A percentile compares a stretch with the other conserved stretches of the same genome.
Conservation (phyloP, 306 rosid genomes). For the Vicia sativa region DNA sequence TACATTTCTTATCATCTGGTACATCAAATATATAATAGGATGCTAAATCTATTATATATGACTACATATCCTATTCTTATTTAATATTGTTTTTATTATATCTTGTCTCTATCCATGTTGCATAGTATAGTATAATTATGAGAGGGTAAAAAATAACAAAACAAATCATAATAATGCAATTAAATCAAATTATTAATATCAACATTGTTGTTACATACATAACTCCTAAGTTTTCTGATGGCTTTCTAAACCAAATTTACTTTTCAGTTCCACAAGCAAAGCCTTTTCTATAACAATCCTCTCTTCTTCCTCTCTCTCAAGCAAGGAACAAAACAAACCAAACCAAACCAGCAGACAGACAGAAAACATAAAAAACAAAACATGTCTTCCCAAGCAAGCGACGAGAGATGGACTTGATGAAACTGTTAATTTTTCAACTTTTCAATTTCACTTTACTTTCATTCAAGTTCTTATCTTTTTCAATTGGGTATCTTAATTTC, state of each 20-base stretch:
- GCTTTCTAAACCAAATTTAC: constrained; percentile 27
- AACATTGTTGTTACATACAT: neutral
- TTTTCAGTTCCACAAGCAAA: constrained; percentile 50
- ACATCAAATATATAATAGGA: too few relatives aligned
- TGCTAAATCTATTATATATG: too few relatives aligned
- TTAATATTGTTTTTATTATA: too few relatives aligned
- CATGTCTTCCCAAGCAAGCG: constrained; percentile 71
- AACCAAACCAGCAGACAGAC: neutral
- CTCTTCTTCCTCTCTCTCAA: constrained; percentile 8
- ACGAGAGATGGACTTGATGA: constrained; percentile 72
- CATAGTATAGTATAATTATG: too few relatives aligned
- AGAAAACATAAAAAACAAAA: neutral
- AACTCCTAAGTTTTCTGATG: constrained; percentile 31
- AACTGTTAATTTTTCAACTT: constrained; percentile 44
- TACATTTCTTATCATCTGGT: too few relatives aligned
- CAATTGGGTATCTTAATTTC: constrained; percentile 33
- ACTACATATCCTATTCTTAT: too few relatives aligned
- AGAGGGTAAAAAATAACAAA: too few relatives aligned
- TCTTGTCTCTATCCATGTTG: too few relatives aligned
- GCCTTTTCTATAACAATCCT: constrained; percentile 32
- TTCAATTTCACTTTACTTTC: constrained; percentile 2
- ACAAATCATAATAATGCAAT: too few relatives aligned
- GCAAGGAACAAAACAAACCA: too few relatives aligned
- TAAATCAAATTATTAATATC: neutral
- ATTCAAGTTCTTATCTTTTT: constrained; percentile 37